Percentiles rank a stretch among this genome's conserved stretches.
Conservation (phyloP, 2,329 filamentous ascomycete genomes). For the Pyrenochaeta sp. region DNA sequence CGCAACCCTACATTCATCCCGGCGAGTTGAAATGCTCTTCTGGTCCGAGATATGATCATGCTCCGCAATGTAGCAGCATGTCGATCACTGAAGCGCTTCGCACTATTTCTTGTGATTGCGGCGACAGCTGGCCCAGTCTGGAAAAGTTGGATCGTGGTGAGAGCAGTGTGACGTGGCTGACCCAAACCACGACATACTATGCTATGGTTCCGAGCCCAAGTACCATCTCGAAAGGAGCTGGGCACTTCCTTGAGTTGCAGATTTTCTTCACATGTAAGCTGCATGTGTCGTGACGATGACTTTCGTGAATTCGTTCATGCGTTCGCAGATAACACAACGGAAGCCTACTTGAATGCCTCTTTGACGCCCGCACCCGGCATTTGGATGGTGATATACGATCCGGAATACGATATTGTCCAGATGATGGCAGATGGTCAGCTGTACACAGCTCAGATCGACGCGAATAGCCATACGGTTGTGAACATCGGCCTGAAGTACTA, state of each 20-base stretch:
- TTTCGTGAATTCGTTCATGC: too few relatives aligned
- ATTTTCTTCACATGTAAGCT: slow-evolving; percentile 13
- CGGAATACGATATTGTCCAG: slow-evolving; percentile 1
- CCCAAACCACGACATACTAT: slow-evolving; percentile 6
- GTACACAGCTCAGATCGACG: slow-evolving; percentile 14
- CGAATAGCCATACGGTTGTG: slow-evolving; percentile 14
- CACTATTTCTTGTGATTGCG: too few relatives aligned
- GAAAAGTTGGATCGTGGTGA: neutral
- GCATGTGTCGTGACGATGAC: neutral
- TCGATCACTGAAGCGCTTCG: neutral
- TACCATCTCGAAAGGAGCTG: slow-evolving; percentile 10
- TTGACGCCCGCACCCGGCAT: slow-evolving; percentile 8
- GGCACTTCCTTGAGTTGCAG: slow-evolving; percentile 12
- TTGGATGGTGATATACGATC: slow-evolving; percentile 15
- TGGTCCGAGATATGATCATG: slow-evolving; percentile 8
- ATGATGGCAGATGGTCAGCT: slow-evolving; percentile 6
- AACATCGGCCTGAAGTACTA: slow-evolving; percentile 12
- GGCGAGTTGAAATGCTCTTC: slow-evolving; percentile 13
- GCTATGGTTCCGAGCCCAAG: slow-evolving; percentile 8
- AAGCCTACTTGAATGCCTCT: neutral
- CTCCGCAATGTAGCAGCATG: slow-evolving; percentile 8
- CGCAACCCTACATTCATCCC: neutral
- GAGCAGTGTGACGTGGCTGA: slow-evolving; percentile 9
- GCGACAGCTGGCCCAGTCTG: too few relatives aligned
- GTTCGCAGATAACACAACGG: too few relatives aligned